A percentile compares a stretch with the other conserved stretches of the same genome.
Evolutionary conservation across 2,329 filamentous ascomycete species (phyloP).

Genomic region (Phoma sp.): DNA sequence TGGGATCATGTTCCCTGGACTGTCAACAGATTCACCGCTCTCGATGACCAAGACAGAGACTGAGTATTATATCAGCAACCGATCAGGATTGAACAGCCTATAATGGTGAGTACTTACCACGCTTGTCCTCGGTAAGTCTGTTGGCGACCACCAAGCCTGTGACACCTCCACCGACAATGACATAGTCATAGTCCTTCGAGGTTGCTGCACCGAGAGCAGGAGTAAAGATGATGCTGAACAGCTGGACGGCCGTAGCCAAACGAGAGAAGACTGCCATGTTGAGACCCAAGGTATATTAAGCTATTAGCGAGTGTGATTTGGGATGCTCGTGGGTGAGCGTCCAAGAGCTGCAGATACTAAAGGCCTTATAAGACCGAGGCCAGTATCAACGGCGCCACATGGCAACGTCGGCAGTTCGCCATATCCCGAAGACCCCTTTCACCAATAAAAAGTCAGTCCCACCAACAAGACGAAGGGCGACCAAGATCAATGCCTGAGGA

Average conservation of each 20-base stretch:
- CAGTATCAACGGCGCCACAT: slow-evolving; percentile 24
- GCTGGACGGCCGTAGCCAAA: slow-evolving; percentile 33
- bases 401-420: slow-evolving; percentile 19
- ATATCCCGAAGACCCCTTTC: slow-evolving; percentile 3
- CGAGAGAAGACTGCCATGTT: slow-evolving; percentile 35
- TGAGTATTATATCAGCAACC: slow-evolving; percentile 11
- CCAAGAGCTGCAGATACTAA: slow-evolving; percentile 15
- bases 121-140: slow-evolving; percentile 33
- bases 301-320: slow-evolving; percentile 25
- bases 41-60: slow-evolving; percentile 38
- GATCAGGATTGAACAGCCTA: neutral
- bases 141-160: slow-evolving; percentile 39
- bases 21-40: slow-evolving; percentile 33
- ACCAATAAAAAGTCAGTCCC: slow-evolving; percentile 5
- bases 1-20: slow-evolving; percentile 31
- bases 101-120: slow-evolving; percentile 18
- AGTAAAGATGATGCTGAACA: slow-evolving; percentile 28
- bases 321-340: slow-evolving; percentile 7
- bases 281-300: slow-evolving; percentile 11
- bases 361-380: slow-evolving; percentile 26
- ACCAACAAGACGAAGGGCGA: slow-evolving; percentile 9
- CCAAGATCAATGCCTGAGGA: neutral
- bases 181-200: slow-evolving; percentile 35
- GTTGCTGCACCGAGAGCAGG: slow-evolving; percentile 22
- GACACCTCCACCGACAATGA: slow-evolving; percentile 41